phyloP scores from a whole-genome alignment of 768 basidiomycete genomes.

The Tylopilus balloui region DNA sequence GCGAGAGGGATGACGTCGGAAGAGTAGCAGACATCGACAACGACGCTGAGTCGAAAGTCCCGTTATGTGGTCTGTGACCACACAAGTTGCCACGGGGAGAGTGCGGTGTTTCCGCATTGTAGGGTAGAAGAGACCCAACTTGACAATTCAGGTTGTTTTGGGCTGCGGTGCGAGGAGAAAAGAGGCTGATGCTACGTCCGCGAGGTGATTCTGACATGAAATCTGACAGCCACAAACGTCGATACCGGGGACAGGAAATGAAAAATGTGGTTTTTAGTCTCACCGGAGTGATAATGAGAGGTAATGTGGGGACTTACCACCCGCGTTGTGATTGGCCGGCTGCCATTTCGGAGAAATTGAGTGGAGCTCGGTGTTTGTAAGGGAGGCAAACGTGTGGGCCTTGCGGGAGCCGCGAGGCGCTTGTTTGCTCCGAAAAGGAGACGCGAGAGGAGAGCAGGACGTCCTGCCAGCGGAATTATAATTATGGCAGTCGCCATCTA shows the following conservation, averaged over 20 bases:
- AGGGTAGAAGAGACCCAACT: constrained; percentile 21
- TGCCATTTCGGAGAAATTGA: constrained; percentile 21
- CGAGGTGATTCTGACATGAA: constrained; percentile 26
- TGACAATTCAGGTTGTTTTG: constrained; percentile 17
- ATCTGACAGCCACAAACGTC: constrained; percentile 17
- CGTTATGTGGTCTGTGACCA: constrained; percentile 23
- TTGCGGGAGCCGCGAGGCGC: constrained; percentile 29
- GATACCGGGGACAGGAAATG: constrained; percentile 18
- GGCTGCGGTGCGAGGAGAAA: constrained; percentile 29
- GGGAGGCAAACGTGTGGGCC: constrained; percentile 29
- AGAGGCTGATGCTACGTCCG: constrained; percentile 33
- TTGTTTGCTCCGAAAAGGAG: constrained; percentile 22
- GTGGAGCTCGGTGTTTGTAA: constrained; percentile 34
- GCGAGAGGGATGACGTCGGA: constrained; percentile 33
- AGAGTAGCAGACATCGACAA: constrained; percentile 20
- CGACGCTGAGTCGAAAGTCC: constrained; percentile 21
- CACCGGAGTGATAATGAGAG: constrained; percentile 8
- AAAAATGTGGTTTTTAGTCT: constrained; percentile 23
- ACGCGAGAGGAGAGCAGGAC: constrained; percentile 16
- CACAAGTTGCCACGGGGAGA: constrained; percentile 25
- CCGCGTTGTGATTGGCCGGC: constrained; percentile 24
- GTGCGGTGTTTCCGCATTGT: constrained; percentile 33
- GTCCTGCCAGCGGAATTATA: constrained; percentile 12
- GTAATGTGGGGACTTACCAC: constrained; percentile 27
- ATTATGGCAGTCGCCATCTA: constrained; percentile 12